Conservation (phyloP, 106 monocot genomes). For the Allium cepa region DNA sequence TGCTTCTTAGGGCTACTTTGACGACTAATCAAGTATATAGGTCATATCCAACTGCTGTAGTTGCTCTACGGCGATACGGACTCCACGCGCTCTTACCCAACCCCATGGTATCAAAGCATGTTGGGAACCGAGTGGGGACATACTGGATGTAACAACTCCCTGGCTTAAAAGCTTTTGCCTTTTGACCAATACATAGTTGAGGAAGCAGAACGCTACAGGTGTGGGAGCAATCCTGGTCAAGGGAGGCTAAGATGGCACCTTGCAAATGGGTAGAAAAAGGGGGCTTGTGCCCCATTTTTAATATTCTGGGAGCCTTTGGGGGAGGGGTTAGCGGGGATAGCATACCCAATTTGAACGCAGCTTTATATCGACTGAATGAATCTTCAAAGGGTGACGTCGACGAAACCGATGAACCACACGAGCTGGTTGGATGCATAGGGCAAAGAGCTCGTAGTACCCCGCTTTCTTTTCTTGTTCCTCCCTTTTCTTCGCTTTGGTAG, state of each 20-base stretch:
- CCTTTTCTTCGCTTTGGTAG: conserved; percentile 6
- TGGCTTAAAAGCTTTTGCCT: too few relatives aligned
- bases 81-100: conserved; percentile 10
- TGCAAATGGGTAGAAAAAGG: too few relatives aligned
- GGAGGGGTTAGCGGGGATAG: conserved; percentile 25
- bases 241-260: too few relatives aligned
- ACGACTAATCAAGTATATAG: conserved; percentile 16
- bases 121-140: too few relatives aligned
- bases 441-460: conserved; percentile 11
- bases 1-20: too few relatives aligned
- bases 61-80: conserved; percentile 22
- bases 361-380: conserved; percentile 23
- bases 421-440: conserved; percentile 13
- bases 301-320: conserved; percentile 30
- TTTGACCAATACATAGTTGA: too few relatives aligned
- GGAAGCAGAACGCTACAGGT: too few relatives aligned
- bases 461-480: conserved; percentile 5
- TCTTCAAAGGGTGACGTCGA: conserved; percentile 10
- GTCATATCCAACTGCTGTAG: conserved; percentile 11
- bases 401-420: conserved; percentile 12
- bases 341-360: conserved; percentile 26
- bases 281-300: too few relatives aligned
- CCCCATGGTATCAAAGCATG: too few relatives aligned
- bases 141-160: too few relatives aligned
- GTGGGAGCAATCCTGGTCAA: too few relatives aligned